Evolutionary conservation across 2,329 filamentous ascomycete species (phyloP).

Genomic region (Penicillium sp.): DNA sequence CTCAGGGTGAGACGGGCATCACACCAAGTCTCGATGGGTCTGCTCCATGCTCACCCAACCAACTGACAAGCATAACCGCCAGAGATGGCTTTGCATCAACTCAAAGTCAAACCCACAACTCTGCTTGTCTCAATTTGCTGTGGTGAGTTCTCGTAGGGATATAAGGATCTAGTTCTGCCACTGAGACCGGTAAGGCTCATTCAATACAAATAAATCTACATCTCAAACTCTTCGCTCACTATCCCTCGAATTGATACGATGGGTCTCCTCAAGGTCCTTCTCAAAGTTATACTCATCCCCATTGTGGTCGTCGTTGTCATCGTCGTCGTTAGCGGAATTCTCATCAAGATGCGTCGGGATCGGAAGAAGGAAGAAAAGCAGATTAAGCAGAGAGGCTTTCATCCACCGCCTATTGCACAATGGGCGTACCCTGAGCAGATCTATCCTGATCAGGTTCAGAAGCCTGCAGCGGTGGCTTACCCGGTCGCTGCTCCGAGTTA

Average conservation of each 20-base stretch:
- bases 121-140: not conserved
- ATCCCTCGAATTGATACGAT: constrained; percentile 3
- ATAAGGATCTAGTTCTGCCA: not conserved
- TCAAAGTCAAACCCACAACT: not conserved
- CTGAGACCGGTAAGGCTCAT: not conserved
- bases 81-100: not conserved
- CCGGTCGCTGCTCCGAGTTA: constrained; percentile 6
- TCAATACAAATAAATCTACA: not conserved
- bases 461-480: constrained; percentile 16
- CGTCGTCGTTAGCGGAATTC: constrained; percentile 1
- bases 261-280: constrained; percentile 20
- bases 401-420: constrained; percentile 18
- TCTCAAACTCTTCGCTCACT: not conserved
- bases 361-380: constrained; percentile 11
- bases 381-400: constrained; percentile 5
- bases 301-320: constrained; percentile 15
- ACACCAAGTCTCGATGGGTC: not conserved
- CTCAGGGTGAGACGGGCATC: constrained; percentile 1
- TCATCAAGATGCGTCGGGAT: constrained; percentile 15
- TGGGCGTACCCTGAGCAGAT: constrained; percentile 9
- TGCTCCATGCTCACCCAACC: constrained; percentile 5
- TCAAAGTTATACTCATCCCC: constrained; percentile 23
- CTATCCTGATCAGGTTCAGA: constrained; percentile 2
- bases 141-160: not conserved
- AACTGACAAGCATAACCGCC: constrained; percentile 7